Base-by-base conservation (phyloP, 1,284 basidiomycete species). In the Ustilago nuda region DNA sequence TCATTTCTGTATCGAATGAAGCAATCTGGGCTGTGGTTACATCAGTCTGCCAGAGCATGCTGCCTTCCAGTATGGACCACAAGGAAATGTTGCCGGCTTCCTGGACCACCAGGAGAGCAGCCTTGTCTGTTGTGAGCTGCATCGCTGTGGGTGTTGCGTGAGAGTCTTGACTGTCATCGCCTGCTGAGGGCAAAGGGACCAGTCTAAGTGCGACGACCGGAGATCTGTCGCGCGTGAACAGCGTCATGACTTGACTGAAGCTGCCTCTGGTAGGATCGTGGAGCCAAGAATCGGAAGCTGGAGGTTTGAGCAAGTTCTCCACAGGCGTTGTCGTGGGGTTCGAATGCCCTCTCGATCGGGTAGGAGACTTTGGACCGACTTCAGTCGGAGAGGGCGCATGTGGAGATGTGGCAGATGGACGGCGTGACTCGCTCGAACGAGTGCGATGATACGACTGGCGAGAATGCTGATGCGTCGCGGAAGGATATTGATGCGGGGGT, bases 41-140 rank as follows among this genome's bases (percentile, higher is more conserved):
- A n/a, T 80, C 68, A 17, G 61, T 27, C 32, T 71, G 61, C 69
- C 71, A 73, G 35, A 72, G 50, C 51, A 64, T 55, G 4, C 55
- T 41, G n/a, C 68, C 78, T 43, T 72, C 69, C 7, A 51, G 13
- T 4, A 76, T 17, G 3, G 72, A 78, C 78, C 78, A 80, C 15
- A 72, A 12, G 0, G 67, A 72, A 33, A 77, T 55, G 8, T 32
- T 48, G 4, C 78, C 78, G 8, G 74, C 76, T n/a, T 69, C 65
- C 33, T 80, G 78, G 1, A 76, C 59, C 8, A 70, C 64, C 3
- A 74, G 37, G 23, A 80, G 35, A 39, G 58, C 66, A 4, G 43
- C 35, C 15, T 57, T 68, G 55, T 66, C 59, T 9, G 33, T 12
- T 9, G 52, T 55, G 19, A 35, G 58, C 11, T 45, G 60, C n/a